These are phyloP conservation scores for Yarrowia keelungensis DNA, from an alignment of 805 yeast species.

Conservation along the genomic window DNA sequence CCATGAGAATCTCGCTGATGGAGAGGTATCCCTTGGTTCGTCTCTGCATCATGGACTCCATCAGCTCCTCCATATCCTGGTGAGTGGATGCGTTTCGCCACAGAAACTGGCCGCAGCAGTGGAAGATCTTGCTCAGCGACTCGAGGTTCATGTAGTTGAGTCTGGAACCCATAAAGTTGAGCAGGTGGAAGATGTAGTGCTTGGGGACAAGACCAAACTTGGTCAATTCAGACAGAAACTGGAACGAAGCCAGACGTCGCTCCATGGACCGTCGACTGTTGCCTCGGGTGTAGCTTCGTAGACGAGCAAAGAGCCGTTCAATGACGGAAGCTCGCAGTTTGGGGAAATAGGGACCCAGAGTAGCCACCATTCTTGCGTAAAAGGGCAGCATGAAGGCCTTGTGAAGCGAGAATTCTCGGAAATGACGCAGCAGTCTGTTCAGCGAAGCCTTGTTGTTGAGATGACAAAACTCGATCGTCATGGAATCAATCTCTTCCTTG, in stretches of 20 bases:
- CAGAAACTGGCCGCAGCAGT: slow-evolving; percentile 72
- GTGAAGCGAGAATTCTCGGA: slow-evolving; percentile 57
- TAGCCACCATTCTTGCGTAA: slow-evolving; percentile 73
- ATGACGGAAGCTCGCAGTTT: slow-evolving; percentile 29
- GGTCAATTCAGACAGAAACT: slow-evolving; percentile 74
- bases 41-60: slow-evolving; percentile 60
- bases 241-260: slow-evolving; percentile 48
- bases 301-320: slow-evolving; percentile 22
- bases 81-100: slow-evolving; percentile 63
- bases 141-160: slow-evolving; percentile 67
- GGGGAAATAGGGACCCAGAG: slow-evolving; percentile 58
- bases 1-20: slow-evolving; percentile 62
- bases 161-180: slow-evolving; percentile 64
- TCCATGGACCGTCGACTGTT: slow-evolving; percentile 33
- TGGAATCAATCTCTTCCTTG: slow-evolving; percentile 47
- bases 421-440: slow-evolving; percentile 63
- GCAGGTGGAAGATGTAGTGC: slow-evolving; percentile 75
- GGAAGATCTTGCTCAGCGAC: slow-evolving; percentile 71
- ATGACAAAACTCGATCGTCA: slow-evolving; percentile 48
- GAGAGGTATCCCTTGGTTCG: slow-evolving; percentile 59
- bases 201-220: slow-evolving; percentile 77
- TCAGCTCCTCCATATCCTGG: slow-evolving; percentile 67
- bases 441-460: slow-evolving; percentile 77
- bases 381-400: slow-evolving; percentile 50
- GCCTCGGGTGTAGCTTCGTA: slow-evolving; percentile 34